These are phyloP conservation scores for Phytophthora agathidicida DNA, from an alignment of 352 stramenopile species.

Conservation along the genomic window DNA sequence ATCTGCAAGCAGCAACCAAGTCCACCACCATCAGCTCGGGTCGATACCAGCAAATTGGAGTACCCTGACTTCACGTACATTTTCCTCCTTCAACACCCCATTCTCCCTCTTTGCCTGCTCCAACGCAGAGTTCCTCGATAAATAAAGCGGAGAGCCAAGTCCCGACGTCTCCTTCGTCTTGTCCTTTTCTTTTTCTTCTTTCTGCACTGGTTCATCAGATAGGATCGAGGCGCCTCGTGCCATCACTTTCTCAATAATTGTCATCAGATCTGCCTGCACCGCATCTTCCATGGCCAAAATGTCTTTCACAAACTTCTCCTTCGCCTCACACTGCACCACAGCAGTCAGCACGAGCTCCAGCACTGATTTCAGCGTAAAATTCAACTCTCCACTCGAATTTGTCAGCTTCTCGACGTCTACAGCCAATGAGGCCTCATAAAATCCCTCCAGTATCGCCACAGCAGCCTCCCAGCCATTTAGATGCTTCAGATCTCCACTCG, in stretches of 20 bases:
- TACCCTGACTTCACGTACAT: constrained; percentile 33
- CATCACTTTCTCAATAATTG: constrained; percentile 65
- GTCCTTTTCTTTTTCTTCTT: constrained; percentile 4
- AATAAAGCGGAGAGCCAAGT: constrained; percentile 41
- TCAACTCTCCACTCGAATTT: constrained; percentile 13
- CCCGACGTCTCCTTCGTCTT: neutral
- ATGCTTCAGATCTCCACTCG: neutral
- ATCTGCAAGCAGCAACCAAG: constrained; percentile 30
- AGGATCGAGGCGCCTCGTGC: constrained; percentile 6
- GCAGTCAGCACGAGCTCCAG: constrained; percentile 58
- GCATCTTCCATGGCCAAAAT: constrained; percentile 69
- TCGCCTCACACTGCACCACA: constrained; percentile 64
- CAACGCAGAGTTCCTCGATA: constrained; percentile 55
- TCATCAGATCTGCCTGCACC: constrained; percentile 70
- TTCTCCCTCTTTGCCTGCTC: constrained; percentile 58
- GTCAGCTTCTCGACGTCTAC: constrained; percentile 27
- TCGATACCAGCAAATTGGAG: neutral
- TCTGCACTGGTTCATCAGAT: neutral
- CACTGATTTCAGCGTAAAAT: constrained; percentile 17
- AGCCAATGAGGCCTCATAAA: constrained; percentile 49
- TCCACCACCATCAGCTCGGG: neutral
- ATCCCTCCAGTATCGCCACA: constrained; percentile 42
- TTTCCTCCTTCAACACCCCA: constrained; percentile 66
- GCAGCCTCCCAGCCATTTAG: neutral
- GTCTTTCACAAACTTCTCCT: constrained; percentile 62